Base-by-base conservation (phyloP, 352 stramenopile genomes). In the Phytophthora multivora region DNA sequence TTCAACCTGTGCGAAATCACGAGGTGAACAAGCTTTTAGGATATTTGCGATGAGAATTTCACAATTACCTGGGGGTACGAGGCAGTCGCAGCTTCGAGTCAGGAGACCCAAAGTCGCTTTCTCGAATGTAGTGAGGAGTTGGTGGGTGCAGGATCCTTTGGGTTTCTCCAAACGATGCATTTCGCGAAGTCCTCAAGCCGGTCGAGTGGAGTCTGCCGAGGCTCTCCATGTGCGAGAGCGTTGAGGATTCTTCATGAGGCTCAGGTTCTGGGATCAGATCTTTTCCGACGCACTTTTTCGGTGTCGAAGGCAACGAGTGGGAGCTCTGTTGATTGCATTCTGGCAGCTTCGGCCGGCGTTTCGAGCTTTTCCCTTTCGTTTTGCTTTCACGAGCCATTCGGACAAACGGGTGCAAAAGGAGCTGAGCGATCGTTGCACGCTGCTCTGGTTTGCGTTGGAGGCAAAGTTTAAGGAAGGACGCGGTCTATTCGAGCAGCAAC, bases 331-430 rank as follows among this genome's bases (percentile, higher is more conserved):
- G 57, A 35, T 71, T 68, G 46, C 62, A 56, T 2, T 21, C 55
- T 19, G 16, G 39, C 23, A 31, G 19, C 25, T 63, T 67, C 36
- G 42, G 26, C 15, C 33, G 56, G 19, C 49, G 41, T 21, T 51
- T 63, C 23, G 46, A 66, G 25, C 15, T 55, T 51, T 41, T 70
- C 3, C 8, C 45, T 60, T 38, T 72, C 21, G 28, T 2, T 33
- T 53, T 62, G 19, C 19, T 30, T 11, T 40, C 40, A 41, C 38
- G 26, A n/a, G 36, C 2, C 36, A 25, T 19, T 31, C 16, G 49
- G 7, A 99, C 59, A 66, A 99, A 99, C 4, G 83, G 79, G 60
- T 98, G 91, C 3, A 78, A 59, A 0, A 99, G 70, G n/a, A 99
- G 75, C 51, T 97, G 82, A 16, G 56, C 75, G 5, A 96, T 90